Evolutionary conservation across 73 alveolate species (phyloP).

Genomic region (Urostyla sp.): DNA sequence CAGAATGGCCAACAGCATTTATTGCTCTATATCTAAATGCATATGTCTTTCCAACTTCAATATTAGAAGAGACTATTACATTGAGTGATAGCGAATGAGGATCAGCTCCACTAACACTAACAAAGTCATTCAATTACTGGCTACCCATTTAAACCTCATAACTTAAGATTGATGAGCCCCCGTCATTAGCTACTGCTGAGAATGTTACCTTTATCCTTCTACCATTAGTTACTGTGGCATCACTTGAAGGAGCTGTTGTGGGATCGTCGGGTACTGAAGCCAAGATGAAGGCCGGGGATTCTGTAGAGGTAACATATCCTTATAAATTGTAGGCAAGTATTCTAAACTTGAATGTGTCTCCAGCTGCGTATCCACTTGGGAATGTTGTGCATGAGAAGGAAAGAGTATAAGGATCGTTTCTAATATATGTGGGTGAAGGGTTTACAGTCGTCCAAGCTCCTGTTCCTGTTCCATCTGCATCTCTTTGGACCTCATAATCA

Average conservation of each 20-base stretch:
- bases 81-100: constrained; percentile 48
- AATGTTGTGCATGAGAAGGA: constrained; percentile 59
- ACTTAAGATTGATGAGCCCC: constrained; percentile 58
- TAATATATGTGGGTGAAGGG: constrained; percentile 45
- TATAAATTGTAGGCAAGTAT: constrained; percentile 49
- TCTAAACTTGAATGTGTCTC: constrained; percentile 57
- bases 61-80: constrained; percentile 24
- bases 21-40: constrained; percentile 74
- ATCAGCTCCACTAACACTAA: constrained; percentile 21
- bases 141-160: constrained; percentile 59
- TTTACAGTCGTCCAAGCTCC: constrained; percentile 60
- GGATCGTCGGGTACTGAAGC: constrained; percentile 70
- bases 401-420: constrained; percentile 61
- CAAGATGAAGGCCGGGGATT: constrained; percentile 48
- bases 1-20: constrained; percentile 65
- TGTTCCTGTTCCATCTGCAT: constrained; percentile 62
- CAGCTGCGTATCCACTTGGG: constrained; percentile 57
- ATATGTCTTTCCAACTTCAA: constrained; percentile 48
- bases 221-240: constrained; percentile 47
- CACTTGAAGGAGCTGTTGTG: constrained; percentile 50
- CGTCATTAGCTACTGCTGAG: constrained; percentile 35
- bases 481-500: constrained; percentile 70
- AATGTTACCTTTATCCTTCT: constrained; percentile 47
- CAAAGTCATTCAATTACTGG: constrained; percentile 21
- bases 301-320: constrained; percentile 20